Conservation (phyloP, 768 basidiomycete species). For the Leccinum truebloodii region DNA sequence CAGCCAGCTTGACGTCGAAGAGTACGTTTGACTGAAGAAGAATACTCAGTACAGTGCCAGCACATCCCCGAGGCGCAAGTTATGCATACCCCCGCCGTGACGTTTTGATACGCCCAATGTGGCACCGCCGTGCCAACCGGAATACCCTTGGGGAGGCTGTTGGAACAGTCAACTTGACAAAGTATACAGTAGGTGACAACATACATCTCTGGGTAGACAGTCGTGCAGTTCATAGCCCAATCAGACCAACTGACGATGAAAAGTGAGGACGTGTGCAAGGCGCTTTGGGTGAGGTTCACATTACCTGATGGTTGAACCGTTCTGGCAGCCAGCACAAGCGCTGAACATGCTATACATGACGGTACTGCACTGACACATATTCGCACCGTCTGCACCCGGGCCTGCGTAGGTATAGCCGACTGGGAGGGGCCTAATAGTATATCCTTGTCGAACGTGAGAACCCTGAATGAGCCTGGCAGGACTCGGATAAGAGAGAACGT, state of each 20-base stretch:
- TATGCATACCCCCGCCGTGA: conserved; percentile 39
- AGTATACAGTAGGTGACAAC: conserved; percentile 2
- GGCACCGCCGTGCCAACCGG: conserved; percentile 53
- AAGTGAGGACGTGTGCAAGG: background rate
- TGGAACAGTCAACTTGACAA: background rate
- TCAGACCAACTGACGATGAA: conserved; percentile 48
- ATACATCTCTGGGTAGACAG: conserved; percentile 29
- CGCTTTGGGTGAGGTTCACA: conserved; percentile 1
- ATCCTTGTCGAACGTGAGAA: conserved; percentile 32
- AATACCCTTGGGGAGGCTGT: conserved; percentile 49
- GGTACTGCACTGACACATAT: conserved; percentile 54
- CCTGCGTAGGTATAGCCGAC: conserved; percentile 28
- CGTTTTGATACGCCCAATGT: conserved; percentile 63
- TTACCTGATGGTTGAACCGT: conserved; percentile 39
- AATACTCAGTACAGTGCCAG: conserved; percentile 4
- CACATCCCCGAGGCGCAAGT: background rate
- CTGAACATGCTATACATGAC: conserved; percentile 56
- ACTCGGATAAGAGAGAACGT: conserved; percentile 19
- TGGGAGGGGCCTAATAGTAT: conserved; percentile 42
- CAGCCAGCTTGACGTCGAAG: conserved; percentile 44
- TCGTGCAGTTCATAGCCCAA: conserved; percentile 52
- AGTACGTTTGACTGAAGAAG: conserved; percentile 32
- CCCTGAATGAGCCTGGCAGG: conserved; percentile 6
- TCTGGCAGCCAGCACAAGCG: conserved; percentile 61
- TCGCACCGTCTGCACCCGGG: conserved; percentile 31